Conservation (phyloP, 2,329 filamentous ascomycete genomes). For the Aspergillus glaucus region DNA sequence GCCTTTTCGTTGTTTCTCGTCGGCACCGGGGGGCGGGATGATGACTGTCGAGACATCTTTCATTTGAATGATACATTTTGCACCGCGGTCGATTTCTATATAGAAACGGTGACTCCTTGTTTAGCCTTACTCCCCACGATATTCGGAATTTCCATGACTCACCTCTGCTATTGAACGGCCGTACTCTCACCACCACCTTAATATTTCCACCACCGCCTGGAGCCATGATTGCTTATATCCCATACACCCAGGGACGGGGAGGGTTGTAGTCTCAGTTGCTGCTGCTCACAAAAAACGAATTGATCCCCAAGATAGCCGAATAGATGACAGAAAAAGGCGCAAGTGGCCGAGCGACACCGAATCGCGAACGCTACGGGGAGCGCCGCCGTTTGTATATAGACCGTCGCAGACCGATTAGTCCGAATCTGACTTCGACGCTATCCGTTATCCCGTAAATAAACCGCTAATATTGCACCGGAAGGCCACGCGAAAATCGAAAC, state of each 20-base stretch:
- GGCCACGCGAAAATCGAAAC: neutral
- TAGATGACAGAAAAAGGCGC: neutral
- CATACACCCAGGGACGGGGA: constrained; percentile 24
- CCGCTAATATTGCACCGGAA: too few relatives aligned
- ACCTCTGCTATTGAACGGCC: constrained; percentile 96
- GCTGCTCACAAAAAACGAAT: constrained; percentile 10
- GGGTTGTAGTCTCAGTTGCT: constrained; percentile 1
- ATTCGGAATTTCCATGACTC: constrained; percentile 19
- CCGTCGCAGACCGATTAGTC: constrained; percentile 7
- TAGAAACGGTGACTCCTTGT: constrained; percentile 12
- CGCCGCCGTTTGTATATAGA: constrained; percentile 16
- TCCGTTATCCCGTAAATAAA: too few relatives aligned
- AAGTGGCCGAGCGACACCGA: constrained; percentile 14
- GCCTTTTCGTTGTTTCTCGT: constrained; percentile 46
- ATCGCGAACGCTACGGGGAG: constrained; percentile 29
- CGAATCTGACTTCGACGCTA: too few relatives aligned
- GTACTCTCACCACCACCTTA: constrained; percentile 96
- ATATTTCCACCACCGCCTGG: constrained; percentile 85
- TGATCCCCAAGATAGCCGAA: constrained; percentile 3
- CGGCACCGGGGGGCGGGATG: constrained; percentile 60
- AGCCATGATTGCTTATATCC: constrained; percentile 50
- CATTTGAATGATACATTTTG: constrained; percentile 98
- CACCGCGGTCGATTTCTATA: constrained; percentile 77
- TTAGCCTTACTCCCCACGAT: constrained; percentile 11
- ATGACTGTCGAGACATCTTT: constrained; percentile 86